A percentile compares a stretch with the other conserved stretches of the same genome.
These are phyloP conservation scores for Paralagenidium karlingii DNA, from an alignment of 352 stramenopile species.

Conservation along the genomic window DNA sequence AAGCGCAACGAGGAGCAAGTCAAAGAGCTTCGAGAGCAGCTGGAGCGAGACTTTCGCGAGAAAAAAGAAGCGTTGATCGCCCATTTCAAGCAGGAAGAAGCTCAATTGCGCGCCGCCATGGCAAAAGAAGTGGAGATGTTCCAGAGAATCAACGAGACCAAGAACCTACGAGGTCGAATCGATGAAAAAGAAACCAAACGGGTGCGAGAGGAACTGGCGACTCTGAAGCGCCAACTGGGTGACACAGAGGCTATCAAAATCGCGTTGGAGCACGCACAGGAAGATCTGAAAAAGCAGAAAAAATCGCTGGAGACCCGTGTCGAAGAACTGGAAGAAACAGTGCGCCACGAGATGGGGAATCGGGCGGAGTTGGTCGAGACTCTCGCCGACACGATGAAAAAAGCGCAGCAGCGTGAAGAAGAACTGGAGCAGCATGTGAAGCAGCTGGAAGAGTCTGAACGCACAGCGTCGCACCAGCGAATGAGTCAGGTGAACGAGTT, in stretches of 20 bases:
- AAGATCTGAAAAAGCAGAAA: conserved; percentile 18
- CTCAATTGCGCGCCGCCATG: conserved; percentile 39
- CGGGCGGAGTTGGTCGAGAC: conserved; percentile 70
- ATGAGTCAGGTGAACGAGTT: conserved; percentile 48
- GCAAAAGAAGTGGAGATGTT: conserved; percentile 47
- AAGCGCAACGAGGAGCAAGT: conserved; percentile 43
- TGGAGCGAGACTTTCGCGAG: conserved; percentile 41
- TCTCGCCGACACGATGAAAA: conserved; percentile 43
- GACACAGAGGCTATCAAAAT: conserved; percentile 29
- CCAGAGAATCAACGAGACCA: conserved; percentile 51
- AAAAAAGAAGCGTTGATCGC: conserved; percentile 46
- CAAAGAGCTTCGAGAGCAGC: conserved; percentile 23
- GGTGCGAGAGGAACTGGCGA: conserved; percentile 24
- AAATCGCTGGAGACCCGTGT: conserved; percentile 26
- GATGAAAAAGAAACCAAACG: conserved; percentile 44
- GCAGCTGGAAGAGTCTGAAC: conserved; percentile 35
- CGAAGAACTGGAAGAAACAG: conserved; percentile 28
- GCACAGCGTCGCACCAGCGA: conserved; percentile 47
- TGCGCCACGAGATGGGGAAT: conserved; percentile 43
- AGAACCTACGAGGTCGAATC: conserved; percentile 42
- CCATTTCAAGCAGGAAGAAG: conserved; percentile 57
- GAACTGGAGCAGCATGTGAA: conserved; percentile 21
- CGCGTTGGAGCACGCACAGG: conserved; percentile 28
- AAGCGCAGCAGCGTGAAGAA: conserved; percentile 33
- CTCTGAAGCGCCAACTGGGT: conserved; percentile 17